Percentiles rank a stretch among this genome's conserved stretches.
Conservation (phyloP, 352 stramenopile genomes). For the Phytophthora colocasiae region DNA sequence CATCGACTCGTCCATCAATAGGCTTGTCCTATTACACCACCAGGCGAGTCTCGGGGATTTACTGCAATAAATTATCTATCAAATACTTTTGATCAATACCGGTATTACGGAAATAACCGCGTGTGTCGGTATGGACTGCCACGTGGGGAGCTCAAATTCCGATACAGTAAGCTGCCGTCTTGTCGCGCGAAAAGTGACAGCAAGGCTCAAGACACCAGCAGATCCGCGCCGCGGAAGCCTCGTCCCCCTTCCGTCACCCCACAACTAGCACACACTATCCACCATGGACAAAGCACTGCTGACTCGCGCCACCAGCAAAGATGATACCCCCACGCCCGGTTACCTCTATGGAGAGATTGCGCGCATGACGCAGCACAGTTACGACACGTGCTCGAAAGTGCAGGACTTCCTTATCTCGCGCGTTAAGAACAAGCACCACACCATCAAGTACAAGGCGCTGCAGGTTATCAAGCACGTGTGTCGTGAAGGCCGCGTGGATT, state of each 20-base stretch:
- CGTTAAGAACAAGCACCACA: constrained; percentile 96
- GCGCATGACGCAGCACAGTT: constrained; percentile 92
- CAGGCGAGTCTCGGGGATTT: too few relatives aligned
- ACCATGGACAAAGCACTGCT: constrained; percentile 94
- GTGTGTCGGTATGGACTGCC: constrained; percentile 11
- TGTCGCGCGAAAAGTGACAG: constrained; percentile 11
- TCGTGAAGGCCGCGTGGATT: constrained; percentile 88
- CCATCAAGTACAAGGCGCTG: constrained; percentile 95
- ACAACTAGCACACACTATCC: background rate
- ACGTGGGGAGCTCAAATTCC: constrained; percentile 10
- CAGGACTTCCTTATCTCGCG: constrained; percentile 92
- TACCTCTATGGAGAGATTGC: constrained; percentile 98
- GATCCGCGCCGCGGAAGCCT: background rate
- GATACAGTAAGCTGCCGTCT: constrained; percentile 9
- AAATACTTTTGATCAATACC: background rate
- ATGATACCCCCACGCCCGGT: constrained; percentile 94
- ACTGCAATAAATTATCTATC: too few relatives aligned
- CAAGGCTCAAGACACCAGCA: constrained; percentile 5
- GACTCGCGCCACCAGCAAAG: constrained; percentile 93
- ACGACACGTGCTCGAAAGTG: constrained; percentile 91
- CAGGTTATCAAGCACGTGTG: constrained; percentile 95
- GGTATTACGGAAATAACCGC: constrained; percentile 6
- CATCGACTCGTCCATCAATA: too few relatives aligned
- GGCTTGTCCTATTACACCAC: too few relatives aligned
- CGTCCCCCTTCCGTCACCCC: background rate